Base-by-base conservation (phyloP, 2,329 filamentous ascomycete species). In the Colletotrichum endophyticum region DNA sequence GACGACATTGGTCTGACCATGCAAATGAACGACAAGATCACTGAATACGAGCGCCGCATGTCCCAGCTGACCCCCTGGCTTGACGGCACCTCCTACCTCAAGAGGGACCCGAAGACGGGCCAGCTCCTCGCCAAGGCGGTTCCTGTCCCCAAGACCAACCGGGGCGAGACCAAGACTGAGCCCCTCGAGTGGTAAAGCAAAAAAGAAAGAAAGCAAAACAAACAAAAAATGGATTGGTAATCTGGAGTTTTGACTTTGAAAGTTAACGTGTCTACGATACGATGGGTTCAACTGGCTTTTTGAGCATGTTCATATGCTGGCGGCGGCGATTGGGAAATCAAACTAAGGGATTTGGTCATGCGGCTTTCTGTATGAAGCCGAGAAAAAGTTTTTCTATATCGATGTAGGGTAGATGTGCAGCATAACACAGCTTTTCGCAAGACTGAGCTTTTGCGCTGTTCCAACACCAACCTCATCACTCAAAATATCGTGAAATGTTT, bases 1-100 rank as follows among this genome's bases (percentile, higher is more conserved):
- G 96, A 99, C 83, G 97, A 99, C 81, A 99, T 99, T 81, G 96
- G 96, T 44, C 87, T 99, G 78, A 99, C 96, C 8, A 95, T 98
- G 90, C 95, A 98, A 87, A 91, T 95, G 87, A 96, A 97, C 79
- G 94, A 96, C 78, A 96, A 98, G 90, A 98, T 99, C 83, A 88
- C 91, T 74, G 90, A 90, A 76, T 98, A 97, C 82, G 96, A 99
- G 91, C 88, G 88, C 81, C 93, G 93, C 85, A 92, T 96, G 83
- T 94, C 94, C 12, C 86, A 89, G 69, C 91, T 95, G 77, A 98
- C 95, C 27, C 96, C 97, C 4, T 99, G 96, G 96, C 87, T 99
- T 79, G 95, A 98, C 82, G 97, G 96, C 39, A 93, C 90, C 57
- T 95, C 93, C 1, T 99, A 98, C 84, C 89, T 99, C 75, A 91